Conservation (phyloP, 257 asterid genomes). For the Scutellaria baicalensis region DNA sequence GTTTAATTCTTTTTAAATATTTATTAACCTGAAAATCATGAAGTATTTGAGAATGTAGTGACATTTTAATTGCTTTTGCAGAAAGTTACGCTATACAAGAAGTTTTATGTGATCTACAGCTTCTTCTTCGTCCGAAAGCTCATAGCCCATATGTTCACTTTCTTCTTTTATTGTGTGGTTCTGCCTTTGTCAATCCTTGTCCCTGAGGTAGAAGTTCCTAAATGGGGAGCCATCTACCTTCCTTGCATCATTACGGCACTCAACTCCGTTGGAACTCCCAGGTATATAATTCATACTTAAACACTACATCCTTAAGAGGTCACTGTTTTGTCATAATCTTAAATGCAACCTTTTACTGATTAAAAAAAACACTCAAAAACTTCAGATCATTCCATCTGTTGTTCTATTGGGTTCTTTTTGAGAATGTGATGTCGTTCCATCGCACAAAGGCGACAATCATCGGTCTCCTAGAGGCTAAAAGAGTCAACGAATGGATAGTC, state of each 20-base stretch:
- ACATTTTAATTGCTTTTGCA: conserved; percentile 6
- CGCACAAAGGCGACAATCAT: conserved; percentile 64
- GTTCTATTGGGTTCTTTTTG: conserved; percentile 61
- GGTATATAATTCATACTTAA: conserved; percentile 20
- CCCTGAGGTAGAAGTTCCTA: conserved; percentile 55
- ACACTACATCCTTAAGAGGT: background rate
- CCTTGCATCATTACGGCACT: conserved; percentile 54
- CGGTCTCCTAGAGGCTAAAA: conserved; percentile 52
- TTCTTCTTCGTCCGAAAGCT: conserved; percentile 65
- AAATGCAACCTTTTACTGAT: background rate
- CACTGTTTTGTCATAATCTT: background rate
- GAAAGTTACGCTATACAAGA: conserved; percentile 51
- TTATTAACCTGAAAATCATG: background rate
- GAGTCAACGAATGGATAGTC: conserved; percentile 69
- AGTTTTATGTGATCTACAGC: conserved; percentile 56
- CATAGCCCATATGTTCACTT: conserved; percentile 53
- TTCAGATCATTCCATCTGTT: conserved; percentile 53
- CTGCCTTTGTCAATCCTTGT: conserved; percentile 43
- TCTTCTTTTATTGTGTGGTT: conserved; percentile 51
- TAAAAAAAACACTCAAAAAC: background rate
- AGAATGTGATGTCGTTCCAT: conserved; percentile 73
- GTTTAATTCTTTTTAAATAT: background rate
- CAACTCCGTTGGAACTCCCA: conserved; percentile 68
- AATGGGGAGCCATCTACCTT: conserved; percentile 52
- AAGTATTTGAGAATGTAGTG: background rate